Evolutionary conservation across 805 yeast genomes (phyloP).

Genomic region (Kuraishia borneana): DNA sequence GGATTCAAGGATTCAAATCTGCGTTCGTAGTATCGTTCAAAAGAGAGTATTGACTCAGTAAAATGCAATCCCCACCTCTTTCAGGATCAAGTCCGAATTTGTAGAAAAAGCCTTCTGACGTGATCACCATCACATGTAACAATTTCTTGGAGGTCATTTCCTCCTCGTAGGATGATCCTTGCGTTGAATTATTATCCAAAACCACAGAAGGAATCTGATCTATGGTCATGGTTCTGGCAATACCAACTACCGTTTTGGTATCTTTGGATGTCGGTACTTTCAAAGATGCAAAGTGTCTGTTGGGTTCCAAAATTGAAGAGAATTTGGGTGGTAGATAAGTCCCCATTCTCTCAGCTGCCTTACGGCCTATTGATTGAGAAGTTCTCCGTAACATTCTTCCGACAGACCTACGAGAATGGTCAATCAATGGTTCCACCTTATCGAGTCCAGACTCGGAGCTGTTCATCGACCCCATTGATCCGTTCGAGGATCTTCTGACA

Average conservation of each 20-base stretch:
- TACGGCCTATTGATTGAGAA: slow-evolving; percentile 65
- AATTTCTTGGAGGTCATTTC: slow-evolving; percentile 12
- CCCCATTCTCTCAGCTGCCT: slow-evolving; percentile 82
- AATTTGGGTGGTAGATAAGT: slow-evolving; percentile 80
- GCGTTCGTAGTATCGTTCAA: slow-evolving; percentile 3
- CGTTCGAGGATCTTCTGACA: slow-evolving; percentile 4
- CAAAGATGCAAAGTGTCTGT: slow-evolving; percentile 83
- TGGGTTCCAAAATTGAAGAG: slow-evolving; percentile 81
- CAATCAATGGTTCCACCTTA: slow-evolving; percentile 54
- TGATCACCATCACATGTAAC: slow-evolving; percentile 63
- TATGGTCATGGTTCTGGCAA: slow-evolving; percentile 22
- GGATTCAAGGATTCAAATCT: too few relatives aligned
- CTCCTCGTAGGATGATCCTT: slow-evolving; percentile 9
- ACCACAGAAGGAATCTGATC: slow-evolving; percentile 13
- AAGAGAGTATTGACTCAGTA: slow-evolving; percentile 61
- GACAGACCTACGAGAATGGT: slow-evolving; percentile 57
- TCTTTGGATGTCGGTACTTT: slow-evolving; percentile 32
- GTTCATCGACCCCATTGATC: slow-evolving; percentile 15
- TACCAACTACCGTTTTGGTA: slow-evolving; percentile 35
- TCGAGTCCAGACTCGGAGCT: slow-evolving; percentile 12
- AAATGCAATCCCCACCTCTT: slow-evolving; percentile 88
- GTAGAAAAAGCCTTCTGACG: slow-evolving; percentile 79
- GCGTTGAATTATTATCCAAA: slow-evolving; percentile 8
- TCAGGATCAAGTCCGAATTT: slow-evolving; percentile 80
- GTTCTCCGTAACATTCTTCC: slow-evolving; percentile 69